Evolutionary conservation across 1,284 basidiomycete genomes (phyloP).

Genomic region (Rugosomyces carneus): DNA sequence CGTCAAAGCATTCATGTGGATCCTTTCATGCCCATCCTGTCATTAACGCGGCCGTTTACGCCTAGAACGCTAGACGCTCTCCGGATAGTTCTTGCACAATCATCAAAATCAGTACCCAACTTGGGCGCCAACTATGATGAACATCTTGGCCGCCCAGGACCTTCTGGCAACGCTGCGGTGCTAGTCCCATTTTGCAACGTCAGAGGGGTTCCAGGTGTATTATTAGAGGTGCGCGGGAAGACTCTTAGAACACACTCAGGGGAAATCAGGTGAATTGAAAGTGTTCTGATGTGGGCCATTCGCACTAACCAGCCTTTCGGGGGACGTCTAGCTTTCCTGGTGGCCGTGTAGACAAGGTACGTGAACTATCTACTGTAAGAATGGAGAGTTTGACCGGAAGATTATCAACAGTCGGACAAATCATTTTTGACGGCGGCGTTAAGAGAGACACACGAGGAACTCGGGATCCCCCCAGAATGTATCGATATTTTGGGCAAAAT

Average conservation of each 20-base stretch:
- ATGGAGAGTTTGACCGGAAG: not conserved
- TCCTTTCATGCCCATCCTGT: constrained; percentile 15
- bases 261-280: constrained; percentile 60
- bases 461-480: constrained; percentile 51
- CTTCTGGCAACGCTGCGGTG: constrained; percentile 51
- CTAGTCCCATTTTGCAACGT: constrained; percentile 75
- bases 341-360: constrained; percentile 36
- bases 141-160: not conserved
- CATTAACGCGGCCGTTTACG: constrained; percentile 33
- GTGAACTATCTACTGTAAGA: not conserved
- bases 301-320: not conserved
- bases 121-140: not conserved
- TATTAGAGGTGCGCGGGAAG: constrained; percentile 68
- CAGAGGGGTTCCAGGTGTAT: constrained; percentile 52
- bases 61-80: constrained; percentile 32
- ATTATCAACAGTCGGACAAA: constrained; percentile 41
- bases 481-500: constrained; percentile 63
- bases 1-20: not conserved
- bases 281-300: not conserved
- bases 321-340: constrained; percentile 63
- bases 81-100: constrained; percentile 30
- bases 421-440: constrained; percentile 50
- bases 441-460: constrained; percentile 70
- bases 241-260: constrained; percentile 64
- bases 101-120: constrained; percentile 1